Percentiles rank a stretch among this genome's conserved stretches.
Evolutionary conservation across 2,329 filamentous ascomycete genomes (phyloP).

Genomic region (Cladophialophora bantiana): DNA sequence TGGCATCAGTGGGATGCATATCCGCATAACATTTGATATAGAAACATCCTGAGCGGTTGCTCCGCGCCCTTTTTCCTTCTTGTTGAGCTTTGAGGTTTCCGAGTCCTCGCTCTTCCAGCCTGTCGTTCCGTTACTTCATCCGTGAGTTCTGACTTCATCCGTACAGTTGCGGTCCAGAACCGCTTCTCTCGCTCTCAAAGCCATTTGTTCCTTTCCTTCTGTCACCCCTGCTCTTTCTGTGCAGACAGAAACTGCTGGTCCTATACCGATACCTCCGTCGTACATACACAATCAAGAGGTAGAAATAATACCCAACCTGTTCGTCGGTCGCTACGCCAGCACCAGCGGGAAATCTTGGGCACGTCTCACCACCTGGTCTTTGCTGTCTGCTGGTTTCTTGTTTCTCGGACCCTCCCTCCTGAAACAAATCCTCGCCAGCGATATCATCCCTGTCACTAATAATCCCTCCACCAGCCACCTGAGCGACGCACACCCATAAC

Average conservation of each 20-base stretch:
- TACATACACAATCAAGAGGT: background rate
- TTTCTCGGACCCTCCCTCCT: constrained; percentile 17
- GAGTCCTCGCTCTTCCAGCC: constrained; percentile 5
- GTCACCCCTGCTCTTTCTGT: background rate
- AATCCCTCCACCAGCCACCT: constrained; percentile 32
- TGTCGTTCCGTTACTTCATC: background rate
- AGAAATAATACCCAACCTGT: constrained; percentile 6
- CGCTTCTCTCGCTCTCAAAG: background rate
- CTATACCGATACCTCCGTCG: background rate
- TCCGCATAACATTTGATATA: constrained; percentile 24
- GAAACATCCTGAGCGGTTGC: constrained; percentile 8
- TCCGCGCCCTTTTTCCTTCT: background rate
- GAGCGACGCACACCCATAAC: constrained; percentile 1
- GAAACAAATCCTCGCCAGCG: constrained; percentile 34
- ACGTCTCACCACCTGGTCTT: constrained; percentile 21
- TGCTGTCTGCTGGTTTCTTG: constrained; percentile 8
- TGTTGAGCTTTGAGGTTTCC: constrained; percentile 2
- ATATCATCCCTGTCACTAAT: constrained; percentile 24
- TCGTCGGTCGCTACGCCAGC: constrained; percentile 13
- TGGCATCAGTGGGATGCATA: constrained; percentile 7
- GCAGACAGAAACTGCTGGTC: background rate
- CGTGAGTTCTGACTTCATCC: background rate
- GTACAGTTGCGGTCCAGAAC: background rate
- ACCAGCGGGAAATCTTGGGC: constrained; percentile 7
- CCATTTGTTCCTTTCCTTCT: background rate